Percentiles rank a stretch among this genome's conserved stretches.
Evolutionary conservation across 2,329 filamentous ascomycete species (phyloP).

Genomic region (Cytospora schulzeri): DNA sequence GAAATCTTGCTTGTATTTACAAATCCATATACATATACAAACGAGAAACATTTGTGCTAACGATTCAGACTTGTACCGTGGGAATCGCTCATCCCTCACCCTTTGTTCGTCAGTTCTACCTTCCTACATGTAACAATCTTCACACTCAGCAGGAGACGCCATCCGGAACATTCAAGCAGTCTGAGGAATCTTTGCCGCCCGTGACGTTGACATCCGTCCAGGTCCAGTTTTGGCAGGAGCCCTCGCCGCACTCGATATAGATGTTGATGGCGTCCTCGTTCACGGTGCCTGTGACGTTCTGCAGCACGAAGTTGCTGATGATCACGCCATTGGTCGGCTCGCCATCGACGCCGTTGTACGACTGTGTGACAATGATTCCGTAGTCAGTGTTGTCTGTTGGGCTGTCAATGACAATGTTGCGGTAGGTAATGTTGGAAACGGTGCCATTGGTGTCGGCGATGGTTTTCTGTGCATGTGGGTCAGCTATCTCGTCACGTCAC

Average conservation of each 20-base stretch:
- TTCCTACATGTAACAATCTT: too few species aligned
- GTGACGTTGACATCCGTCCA: slow-evolving; percentile 41
- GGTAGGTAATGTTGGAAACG: slow-evolving; percentile 55
- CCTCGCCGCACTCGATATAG: slow-evolving; percentile 43
- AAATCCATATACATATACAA: too few species aligned
- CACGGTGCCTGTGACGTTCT: slow-evolving; percentile 44
- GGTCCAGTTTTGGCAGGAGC: slow-evolving; percentile 41
- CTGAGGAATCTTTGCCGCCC: slow-evolving; percentile 38
- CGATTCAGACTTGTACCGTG: too few species aligned
- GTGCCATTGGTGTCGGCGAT: slow-evolving; percentile 53
- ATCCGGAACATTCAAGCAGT: slow-evolving; percentile 12
- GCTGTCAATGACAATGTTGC: slow-evolving; percentile 48
- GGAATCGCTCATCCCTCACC: neutral
- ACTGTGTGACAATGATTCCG: slow-evolving; percentile 61
- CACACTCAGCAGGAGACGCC: slow-evolving; percentile 8
- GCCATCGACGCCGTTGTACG: slow-evolving; percentile 49
- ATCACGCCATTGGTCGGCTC: slow-evolving; percentile 48
- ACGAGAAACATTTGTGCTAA: too few species aligned
- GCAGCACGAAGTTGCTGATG: slow-evolving; percentile 46
- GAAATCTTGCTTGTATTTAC: too few species aligned
- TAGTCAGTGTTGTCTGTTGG: slow-evolving; percentile 49
- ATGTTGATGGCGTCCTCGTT: slow-evolving; percentile 35
- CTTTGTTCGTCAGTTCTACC: neutral
- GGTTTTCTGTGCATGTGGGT: slow-evolving; percentile 46
- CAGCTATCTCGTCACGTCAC: slow-evolving; percentile 43